A percentile compares a stretch with the other conserved stretches of the same genome.
Conservation (phyloP, 176 grass and related monocot species). For the Tillandsia leiboldiana region DNA sequence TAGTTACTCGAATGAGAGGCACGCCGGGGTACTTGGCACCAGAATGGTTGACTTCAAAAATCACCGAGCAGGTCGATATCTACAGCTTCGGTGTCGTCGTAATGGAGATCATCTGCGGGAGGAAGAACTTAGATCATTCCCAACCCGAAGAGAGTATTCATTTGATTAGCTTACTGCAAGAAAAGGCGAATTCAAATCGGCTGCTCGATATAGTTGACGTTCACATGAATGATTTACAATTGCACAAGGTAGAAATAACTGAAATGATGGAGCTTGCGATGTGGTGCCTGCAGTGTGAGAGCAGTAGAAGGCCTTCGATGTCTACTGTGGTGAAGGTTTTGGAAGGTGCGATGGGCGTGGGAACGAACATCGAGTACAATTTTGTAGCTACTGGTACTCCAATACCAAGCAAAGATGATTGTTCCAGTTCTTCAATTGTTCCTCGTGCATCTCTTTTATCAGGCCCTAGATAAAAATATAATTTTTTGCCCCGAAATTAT, state of each 20-base stretch:
- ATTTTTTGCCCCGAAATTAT: neutral
- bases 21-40: slow-evolving; percentile 74
- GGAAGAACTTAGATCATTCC: slow-evolving; percentile 46
- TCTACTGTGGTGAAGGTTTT: slow-evolving; percentile 70
- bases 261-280: slow-evolving; percentile 61
- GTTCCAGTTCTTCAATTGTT: neutral
- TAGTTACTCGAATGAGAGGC: slow-evolving; percentile 74
- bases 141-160: slow-evolving; percentile 43
- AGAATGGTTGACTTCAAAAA: slow-evolving; percentile 68
- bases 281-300: slow-evolving; percentile 66
- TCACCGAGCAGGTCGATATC: slow-evolving; percentile 69
- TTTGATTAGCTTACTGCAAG: slow-evolving; percentile 55
- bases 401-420: slow-evolving; percentile 25
- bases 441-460: neutral
- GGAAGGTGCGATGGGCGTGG: slow-evolving; percentile 47
- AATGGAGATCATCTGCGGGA: slow-evolving; percentile 45
- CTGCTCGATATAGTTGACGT: slow-evolving; percentile 42
- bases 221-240: slow-evolving; percentile 36
- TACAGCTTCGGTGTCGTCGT: slow-evolving; percentile 75
- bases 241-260: slow-evolving; percentile 31
- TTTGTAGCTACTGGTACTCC: slow-evolving; percentile 3
- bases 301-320: slow-evolving; percentile 48
- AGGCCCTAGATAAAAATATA: neutral
- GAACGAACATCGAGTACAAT: slow-evolving; percentile 32
- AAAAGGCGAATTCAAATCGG: slow-evolving; percentile 47